Evolutionary conservation across 345 rosid genomes (phyloP).

Genomic region (Gossypium sturtianum): DNA sequence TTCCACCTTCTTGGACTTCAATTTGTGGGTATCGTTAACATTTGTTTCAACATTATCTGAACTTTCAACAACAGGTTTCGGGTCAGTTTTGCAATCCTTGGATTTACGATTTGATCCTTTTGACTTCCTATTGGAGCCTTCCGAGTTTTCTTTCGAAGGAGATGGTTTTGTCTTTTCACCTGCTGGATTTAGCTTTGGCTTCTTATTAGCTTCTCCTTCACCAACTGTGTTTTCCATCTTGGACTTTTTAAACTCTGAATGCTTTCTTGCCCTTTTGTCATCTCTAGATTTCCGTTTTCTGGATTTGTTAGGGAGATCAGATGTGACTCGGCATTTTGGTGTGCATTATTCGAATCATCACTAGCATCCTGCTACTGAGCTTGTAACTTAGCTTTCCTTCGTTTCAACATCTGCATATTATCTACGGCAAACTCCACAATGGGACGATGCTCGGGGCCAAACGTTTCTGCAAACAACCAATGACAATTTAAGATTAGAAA

Average conservation of each 20-base stretch:
- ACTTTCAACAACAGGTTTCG: slow-evolving; percentile 18
- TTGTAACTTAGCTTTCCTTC: slow-evolving; percentile 42
- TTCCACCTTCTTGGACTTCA: slow-evolving; percentile 22
- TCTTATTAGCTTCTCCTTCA: slow-evolving; percentile 28
- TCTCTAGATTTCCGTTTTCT: slow-evolving; percentile 41
- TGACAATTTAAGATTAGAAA: neutral
- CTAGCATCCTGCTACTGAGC: slow-evolving; percentile 36
- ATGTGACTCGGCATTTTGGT: slow-evolving; percentile 20
- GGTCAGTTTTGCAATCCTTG: slow-evolving; percentile 16
- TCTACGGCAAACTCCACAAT: slow-evolving; percentile 78
- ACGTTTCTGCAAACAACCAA: slow-evolving; percentile 51
- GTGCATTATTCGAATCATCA: slow-evolving; percentile 18
- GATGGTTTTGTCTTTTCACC: slow-evolving; percentile 21
- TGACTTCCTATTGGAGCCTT: slow-evolving; percentile 12
- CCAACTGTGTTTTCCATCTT: slow-evolving; percentile 17
- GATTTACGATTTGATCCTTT: slow-evolving; percentile 25
- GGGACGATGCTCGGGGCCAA: slow-evolving; percentile 72
- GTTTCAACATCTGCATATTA: slow-evolving; percentile 69
- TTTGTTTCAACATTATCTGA: slow-evolving; percentile 20
- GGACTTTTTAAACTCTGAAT: slow-evolving; percentile 19
- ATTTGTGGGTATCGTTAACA: slow-evolving; percentile 2
- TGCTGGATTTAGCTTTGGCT: slow-evolving; percentile 25
- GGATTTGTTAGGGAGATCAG: slow-evolving; percentile 16
- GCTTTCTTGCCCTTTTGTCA: slow-evolving; percentile 24
- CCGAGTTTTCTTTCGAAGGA: slow-evolving; percentile 8